Conservation (phyloP, 352 stramenopile genomes). For the Pythium pectinolyticum region DNA sequence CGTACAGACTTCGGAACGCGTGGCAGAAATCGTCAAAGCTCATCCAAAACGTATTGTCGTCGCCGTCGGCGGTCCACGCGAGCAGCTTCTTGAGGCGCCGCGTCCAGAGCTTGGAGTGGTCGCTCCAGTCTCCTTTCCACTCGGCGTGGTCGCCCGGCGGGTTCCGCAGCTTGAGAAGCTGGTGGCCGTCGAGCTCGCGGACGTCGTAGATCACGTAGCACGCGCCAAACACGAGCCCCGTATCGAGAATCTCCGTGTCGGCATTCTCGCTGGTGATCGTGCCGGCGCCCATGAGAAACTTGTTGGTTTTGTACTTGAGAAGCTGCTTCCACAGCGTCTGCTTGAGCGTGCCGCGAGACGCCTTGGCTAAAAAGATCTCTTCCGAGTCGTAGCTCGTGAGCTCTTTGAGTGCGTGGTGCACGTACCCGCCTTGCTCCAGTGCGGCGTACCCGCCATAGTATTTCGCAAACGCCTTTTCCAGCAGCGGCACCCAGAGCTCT, state of each 20-base stretch:
- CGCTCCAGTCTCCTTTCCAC: constrained; percentile 94
- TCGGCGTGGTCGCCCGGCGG: constrained; percentile 90
- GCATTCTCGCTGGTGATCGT: constrained; percentile 84
- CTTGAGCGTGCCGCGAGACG: constrained; percentile 82
- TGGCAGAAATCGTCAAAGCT: constrained; percentile 94
- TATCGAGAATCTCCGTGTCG: constrained; percentile 87
- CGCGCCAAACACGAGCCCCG: constrained; percentile 88
- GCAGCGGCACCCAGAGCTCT: constrained; percentile 90
- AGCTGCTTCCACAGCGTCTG: constrained; percentile 91
- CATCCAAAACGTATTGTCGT: constrained; percentile 95
- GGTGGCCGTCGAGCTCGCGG: constrained; percentile 75
- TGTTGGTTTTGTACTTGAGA: constrained; percentile 79
- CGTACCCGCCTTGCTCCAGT: constrained; percentile 82
- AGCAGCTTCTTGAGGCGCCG: constrained; percentile 85
- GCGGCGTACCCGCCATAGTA: constrained; percentile 89
- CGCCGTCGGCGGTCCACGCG: constrained; percentile 49
- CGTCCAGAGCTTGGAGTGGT: constrained; percentile 90
- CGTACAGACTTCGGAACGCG: constrained; percentile 89
- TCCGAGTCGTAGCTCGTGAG: constrained; percentile 88
- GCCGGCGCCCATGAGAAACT: constrained; percentile 90
- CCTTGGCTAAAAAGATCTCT: constrained; percentile 85
- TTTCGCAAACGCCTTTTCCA: constrained; percentile 94
- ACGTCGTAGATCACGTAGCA: constrained; percentile 93
- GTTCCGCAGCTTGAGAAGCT: constrained; percentile 90
- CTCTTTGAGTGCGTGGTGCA: constrained; percentile 89